Evolutionary conservation across 495 filamentous ascomycete species (phyloP).

Genomic region (Hypoxylon rickii): DNA sequence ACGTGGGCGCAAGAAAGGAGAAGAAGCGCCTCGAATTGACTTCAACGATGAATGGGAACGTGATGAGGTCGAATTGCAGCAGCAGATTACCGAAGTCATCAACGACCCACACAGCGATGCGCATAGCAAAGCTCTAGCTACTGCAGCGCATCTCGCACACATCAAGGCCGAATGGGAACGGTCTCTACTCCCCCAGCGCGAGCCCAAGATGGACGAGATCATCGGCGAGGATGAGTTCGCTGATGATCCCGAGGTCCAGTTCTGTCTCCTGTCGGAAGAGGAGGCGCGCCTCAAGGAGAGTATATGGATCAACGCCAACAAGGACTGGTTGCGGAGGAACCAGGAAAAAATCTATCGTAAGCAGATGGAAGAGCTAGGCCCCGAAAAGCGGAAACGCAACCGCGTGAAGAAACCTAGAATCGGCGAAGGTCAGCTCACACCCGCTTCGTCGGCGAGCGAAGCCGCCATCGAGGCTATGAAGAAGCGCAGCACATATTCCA

Average conservation of each 20-base stretch:
- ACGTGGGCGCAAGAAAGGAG: constrained; percentile 28
- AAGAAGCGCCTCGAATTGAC: constrained; percentile 30
- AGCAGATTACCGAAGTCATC: constrained; percentile 55
- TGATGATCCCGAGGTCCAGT: constrained; percentile 80
- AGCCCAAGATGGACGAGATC: constrained; percentile 53
- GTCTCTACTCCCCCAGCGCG: constrained; percentile 30
- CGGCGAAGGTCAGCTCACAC: constrained; percentile 60
- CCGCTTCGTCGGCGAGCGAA: constrained; percentile 67
- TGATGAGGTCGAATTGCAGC: constrained; percentile 52
- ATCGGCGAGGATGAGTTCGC: constrained; percentile 79
- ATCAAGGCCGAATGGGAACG: constrained; percentile 41
- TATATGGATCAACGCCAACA: constrained; percentile 93
- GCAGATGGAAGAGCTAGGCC: constrained; percentile 60
- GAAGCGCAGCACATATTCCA: constrained; percentile 67
- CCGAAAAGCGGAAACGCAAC: constrained; percentile 54
- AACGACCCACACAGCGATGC: constrained; percentile 52
- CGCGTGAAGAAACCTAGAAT: constrained; percentile 59
- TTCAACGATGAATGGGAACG: constrained; percentile 54
- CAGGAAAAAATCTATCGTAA: constrained; percentile 75
- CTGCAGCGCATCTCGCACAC: constrained; percentile 44
- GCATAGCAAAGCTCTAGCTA: constrained; percentile 51
- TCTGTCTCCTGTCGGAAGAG: constrained; percentile 69
- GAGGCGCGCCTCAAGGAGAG: constrained; percentile 80
- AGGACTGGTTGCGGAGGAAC: constrained; percentile 81
- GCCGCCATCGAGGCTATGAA: constrained; percentile 76